These are phyloP conservation scores for Solanum pinnatisectum DNA, from an alignment of 257 asterid genomes.

Conservation along the genomic window DNA sequence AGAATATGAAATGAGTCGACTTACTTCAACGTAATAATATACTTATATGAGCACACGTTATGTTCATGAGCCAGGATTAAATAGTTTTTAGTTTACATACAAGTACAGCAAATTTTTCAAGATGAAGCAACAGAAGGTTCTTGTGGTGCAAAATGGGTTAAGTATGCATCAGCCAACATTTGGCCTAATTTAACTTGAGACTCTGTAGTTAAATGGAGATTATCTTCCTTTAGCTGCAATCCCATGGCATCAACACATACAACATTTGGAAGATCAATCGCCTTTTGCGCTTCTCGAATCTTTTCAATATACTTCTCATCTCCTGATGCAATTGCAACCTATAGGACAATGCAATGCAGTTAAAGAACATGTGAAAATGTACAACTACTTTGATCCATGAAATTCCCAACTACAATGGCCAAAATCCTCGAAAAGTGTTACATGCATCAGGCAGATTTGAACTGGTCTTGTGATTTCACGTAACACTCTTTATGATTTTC, in stretches of 20 bases:
- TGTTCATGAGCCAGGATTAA: neutral
- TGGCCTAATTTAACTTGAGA: slow-evolving; percentile 58
- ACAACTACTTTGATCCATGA: neutral
- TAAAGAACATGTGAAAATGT: neutral
- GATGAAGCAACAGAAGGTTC: neutral
- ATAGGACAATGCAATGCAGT: neutral
- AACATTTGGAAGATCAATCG: slow-evolving; percentile 48
- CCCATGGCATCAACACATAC: slow-evolving; percentile 62
- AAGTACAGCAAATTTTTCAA: neutral
- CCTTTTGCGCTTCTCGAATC: slow-evolving; percentile 52
- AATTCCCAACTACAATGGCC: neutral
- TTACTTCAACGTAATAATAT: neutral
- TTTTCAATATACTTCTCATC: slow-evolving; percentile 28
- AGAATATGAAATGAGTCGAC: neutral
- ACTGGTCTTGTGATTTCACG: neutral
- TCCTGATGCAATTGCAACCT: slow-evolving; percentile 79
- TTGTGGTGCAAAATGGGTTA: slow-evolving; percentile 20
- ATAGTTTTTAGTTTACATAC: neutral
- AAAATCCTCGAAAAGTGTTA: neutral
- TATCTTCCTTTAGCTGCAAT: slow-evolving; percentile 50
- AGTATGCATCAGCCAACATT: slow-evolving; percentile 45
- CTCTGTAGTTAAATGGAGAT: slow-evolving; percentile 62
- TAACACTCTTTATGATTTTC: neutral
- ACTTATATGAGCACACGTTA: neutral
- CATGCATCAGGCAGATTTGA: neutral